Evolutionary conservation across 768 basidiomycete genomes (phyloP), one percentile per base, ranked within the genome.

Genomic region (Mycena capillaripes): DNA sequence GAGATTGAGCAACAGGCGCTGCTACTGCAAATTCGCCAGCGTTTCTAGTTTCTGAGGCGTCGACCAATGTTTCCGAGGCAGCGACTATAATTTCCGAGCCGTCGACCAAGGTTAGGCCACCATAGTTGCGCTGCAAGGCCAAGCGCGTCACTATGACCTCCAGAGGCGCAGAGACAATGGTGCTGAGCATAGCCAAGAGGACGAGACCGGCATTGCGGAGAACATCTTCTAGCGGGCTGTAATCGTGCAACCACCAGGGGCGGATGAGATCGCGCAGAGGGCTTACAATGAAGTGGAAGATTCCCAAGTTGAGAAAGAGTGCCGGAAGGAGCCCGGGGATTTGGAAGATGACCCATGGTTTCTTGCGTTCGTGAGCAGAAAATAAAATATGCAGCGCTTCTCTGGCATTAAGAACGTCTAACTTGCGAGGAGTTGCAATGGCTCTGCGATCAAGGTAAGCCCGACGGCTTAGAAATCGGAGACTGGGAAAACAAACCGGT

Each of bases 291-390:
- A 75, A 58, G 29, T 70, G 48, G 61, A 62, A 73, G 27, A 78
- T 53, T 12, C 80, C 74, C 17, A 90, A 81, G 69, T 88, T 88
- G 23, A 84, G 63, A 7, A 86, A 73, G 55, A 89, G 81, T 0
- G 85, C 81, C 3, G 82, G 77, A 42, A 90, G 81, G 48, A 92
- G 82, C 19, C 90, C 89, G 0, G 91, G 89, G 0, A 88, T 88
- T 38, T 87, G 75, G 72, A 87, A 88, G 59, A 92, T 76, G 29
- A 84, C 80, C 88, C 90, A 90, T 3, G 89, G 91, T 25, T 83
- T 84, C n/a, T 84, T 82, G 48, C 88, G 86, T 77, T 92, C 91
- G n/a, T 88, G 88, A 16, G 86, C 86, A 0, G 91, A 91, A 69
- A 91, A 84, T 30, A 92, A 82, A 60, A 88, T 74, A 27, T 86